Base-by-base conservation (phyloP, 2,329 filamentous ascomycete genomes). In the Fusarium equiseti region DNA sequence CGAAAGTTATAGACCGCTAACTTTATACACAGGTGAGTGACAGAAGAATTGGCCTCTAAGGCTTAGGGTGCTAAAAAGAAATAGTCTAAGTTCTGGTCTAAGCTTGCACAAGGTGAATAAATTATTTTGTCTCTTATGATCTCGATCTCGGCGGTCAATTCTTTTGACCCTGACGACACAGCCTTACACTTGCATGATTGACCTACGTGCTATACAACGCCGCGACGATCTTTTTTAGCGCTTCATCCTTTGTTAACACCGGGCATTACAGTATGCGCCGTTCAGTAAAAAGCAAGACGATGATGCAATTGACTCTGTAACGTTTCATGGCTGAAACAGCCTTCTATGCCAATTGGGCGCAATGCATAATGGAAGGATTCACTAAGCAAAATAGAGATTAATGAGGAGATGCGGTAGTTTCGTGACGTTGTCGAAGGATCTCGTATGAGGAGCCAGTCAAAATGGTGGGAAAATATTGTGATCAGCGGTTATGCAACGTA, bases 191-290 rank as follows among this genome's bases (percentile, higher is more conserved):
- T 32, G 46, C 12, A 22, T 13, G 10, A 10, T 42, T 27, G 49
- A 55, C 66, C 54, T 60, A 70, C 66, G 66, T 69, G 66, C 53
- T 13, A 5, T 10, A 27, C 26, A 15, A n/a, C 40, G 20, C 38
- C 12, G 10, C 12, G 66, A 11, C 42, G 68, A 71, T 69, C 68
- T 43, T 9, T 45, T 69, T 61, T 56, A 29, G 24, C 10, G 13
- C 61, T 43, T 53, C 20, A 49, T 22, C 43, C 57, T n/a, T 16
- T 38, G 45, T 48, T 18, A 38, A 18, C 18, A 29, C 45, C 13
- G 18, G 31, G 16, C 24, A 42, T 15, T 26, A 52, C 4, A 53
- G 8, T 22, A 18, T 29, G 27, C 18, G 3, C 18, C 50, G 7
- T 20, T 20, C 2, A 11, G 8, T n/a, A 12, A 11, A 13, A 62